Conservation (phyloP, 768 basidiomycete genomes). For the Lepiota brunneoincarnata region DNA sequence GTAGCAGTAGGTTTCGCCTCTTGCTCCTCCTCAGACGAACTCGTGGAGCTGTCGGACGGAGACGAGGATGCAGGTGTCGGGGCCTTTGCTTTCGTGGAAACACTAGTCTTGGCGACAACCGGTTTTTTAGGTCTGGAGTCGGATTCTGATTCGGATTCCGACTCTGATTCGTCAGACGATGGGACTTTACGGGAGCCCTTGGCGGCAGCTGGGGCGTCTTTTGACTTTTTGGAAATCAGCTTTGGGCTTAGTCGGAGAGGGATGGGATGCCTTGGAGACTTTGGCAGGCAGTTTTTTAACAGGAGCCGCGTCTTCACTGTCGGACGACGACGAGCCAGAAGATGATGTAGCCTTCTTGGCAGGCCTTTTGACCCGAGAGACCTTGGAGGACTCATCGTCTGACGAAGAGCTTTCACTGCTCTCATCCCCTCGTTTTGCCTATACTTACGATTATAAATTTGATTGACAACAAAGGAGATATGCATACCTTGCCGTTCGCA, state of each 20-base stretch:
- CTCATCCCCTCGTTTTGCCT: slow-evolving; percentile 35
- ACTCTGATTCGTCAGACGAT: slow-evolving; percentile 18
- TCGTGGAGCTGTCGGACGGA: slow-evolving; percentile 20
- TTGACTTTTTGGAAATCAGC: background rate
- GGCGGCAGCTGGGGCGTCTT: background rate
- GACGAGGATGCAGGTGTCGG: slow-evolving; percentile 16
- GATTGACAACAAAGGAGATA: slow-evolving; percentile 12
- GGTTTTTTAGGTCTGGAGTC: slow-evolving; percentile 18
- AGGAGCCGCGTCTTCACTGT: slow-evolving; percentile 19
- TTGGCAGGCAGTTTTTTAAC: slow-evolving; percentile 18
- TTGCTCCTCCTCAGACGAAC: slow-evolving; percentile 15
- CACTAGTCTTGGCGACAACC: slow-evolving; percentile 13
- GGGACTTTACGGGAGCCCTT: background rate
- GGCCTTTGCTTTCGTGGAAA: slow-evolving; percentile 15
- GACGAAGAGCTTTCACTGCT: slow-evolving; percentile 42
- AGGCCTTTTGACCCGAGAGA: slow-evolving; percentile 43
- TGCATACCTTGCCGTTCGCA: slow-evolving; percentile 22
- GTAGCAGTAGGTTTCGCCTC: slow-evolving; percentile 1
- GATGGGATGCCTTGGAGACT: background rate
- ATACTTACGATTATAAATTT: slow-evolving; percentile 19
- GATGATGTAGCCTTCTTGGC: slow-evolving; percentile 34
- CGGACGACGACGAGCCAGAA: slow-evolving; percentile 33
- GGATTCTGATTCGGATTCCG: slow-evolving; percentile 14
- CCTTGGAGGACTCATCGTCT: slow-evolving; percentile 59
- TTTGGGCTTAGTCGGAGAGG: background rate